phyloP scores from a whole-genome alignment of 2,329 filamentous ascomycete genomes.

The Fusarium nematophilum region DNA sequence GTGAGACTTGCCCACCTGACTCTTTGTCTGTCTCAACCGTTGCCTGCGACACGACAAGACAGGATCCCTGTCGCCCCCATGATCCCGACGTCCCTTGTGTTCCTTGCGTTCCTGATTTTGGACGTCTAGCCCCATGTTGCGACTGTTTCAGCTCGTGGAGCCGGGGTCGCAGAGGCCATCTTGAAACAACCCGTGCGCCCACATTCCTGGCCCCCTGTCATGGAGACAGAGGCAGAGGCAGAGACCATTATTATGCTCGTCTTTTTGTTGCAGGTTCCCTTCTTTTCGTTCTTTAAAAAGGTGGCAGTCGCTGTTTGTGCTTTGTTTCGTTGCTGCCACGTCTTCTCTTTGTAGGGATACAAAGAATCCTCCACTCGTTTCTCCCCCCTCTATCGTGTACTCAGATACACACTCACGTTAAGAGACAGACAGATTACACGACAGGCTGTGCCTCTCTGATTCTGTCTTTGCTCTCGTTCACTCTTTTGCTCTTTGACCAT shows the following conservation, averaged over 20 bases:
- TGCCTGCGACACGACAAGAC: conserved; percentile 24
- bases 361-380: conserved; percentile 28
- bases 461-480: conserved; percentile 10
- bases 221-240: conserved; percentile 32
- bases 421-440: conserved; percentile 21
- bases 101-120: conserved; percentile 12
- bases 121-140: not conserved
- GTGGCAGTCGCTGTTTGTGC: conserved; percentile 4
- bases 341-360: conserved; percentile 16
- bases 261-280: not conserved
- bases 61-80: conserved; percentile 9
- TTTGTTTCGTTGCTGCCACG: conserved; percentile 6
- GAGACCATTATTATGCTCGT: conserved; percentile 9
- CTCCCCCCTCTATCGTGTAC: conserved; percentile 26
- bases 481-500: conserved; percentile 25
- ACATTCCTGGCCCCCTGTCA: conserved; percentile 27
- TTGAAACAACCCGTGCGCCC: conserved; percentile 43
- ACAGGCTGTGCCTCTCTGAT: conserved; percentile 41
- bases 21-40: conserved; percentile 23
- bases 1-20: conserved; percentile 15
- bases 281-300: conserved; percentile 27
- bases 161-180: conserved; percentile 15
- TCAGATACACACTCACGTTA: conserved; percentile 8
- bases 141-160: conserved; percentile 41
- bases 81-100: conserved; percentile 8